Evolutionary conservation across 306 rosid genomes (phyloP), one percentile per base, ranked within the genome.

Genomic region (Prunus davidiana): DNA sequence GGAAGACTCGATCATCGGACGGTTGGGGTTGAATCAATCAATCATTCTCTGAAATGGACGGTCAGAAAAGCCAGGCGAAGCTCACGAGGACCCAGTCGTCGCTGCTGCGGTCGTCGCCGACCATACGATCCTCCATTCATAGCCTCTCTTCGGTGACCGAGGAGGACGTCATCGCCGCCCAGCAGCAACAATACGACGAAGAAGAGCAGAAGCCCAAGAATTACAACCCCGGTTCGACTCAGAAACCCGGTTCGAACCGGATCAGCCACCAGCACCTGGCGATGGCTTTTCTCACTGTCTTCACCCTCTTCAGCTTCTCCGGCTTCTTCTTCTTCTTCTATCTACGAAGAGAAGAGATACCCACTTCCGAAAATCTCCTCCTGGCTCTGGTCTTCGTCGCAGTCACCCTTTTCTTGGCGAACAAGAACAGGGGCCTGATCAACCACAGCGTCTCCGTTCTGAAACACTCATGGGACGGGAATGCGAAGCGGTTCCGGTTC

Each of bases 51-150:
- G 16, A 27, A 69, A 92, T 92, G 97, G 97, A 95, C 76, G 78
- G 90, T 61, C 97, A 87, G 82, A 90, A 83, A 84, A 86, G 88
- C 71, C 93, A 79, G 74, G 69, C 89, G 56, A 92, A 89, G 85
- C 97, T 95, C 22, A 88, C 97, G 34, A 82, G 99, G 70, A 95
- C 93, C 30, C 93, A 92, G 49, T 95, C 99, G 7, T 92, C 97
- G 8, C 89, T 95, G 10, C 98, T 91, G 11, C 92, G 92, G 22
- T 89, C 92, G 3, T 92, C 99, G 8, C 91, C 97, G 18, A 92
- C 99, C 65, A 84, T 95, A 76, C 93, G 99, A 80, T 95, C 99
- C 43, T 96, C 99, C 74, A 80, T 92, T 81, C 98, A 95, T 57
- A 92, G 95, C 71, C 87, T 91, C 71, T 86, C 91, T 3, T 95